Evolutionary conservation across 2,329 filamentous ascomycete genomes (phyloP).

Genomic region (Dryadomyces quercivorus): DNA sequence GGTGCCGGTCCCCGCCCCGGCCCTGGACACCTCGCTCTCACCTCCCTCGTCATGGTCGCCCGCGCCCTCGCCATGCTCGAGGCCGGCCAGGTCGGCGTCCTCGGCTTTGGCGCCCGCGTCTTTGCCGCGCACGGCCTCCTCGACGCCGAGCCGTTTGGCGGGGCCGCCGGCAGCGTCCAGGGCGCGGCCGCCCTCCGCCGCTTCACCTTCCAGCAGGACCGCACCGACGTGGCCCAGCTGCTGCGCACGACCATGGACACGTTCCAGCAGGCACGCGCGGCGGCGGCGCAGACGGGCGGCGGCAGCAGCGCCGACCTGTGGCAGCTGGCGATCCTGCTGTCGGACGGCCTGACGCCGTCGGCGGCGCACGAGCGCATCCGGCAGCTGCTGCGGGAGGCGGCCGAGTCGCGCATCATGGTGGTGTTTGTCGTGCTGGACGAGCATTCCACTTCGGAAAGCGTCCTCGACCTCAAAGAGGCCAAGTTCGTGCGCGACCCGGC

Average conservation of each 20-base stretch:
- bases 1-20: background rate
- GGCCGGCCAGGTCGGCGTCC: constrained; percentile 80
- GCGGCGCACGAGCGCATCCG: constrained; percentile 71
- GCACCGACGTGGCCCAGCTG: constrained; percentile 74
- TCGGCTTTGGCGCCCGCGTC: constrained; percentile 78
- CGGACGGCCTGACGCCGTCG: constrained; percentile 80
- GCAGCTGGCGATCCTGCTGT: constrained; percentile 90
- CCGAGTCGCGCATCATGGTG: constrained; percentile 92
- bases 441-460: constrained; percentile 40
- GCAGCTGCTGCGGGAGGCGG: constrained; percentile 70
- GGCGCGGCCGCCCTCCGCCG: constrained; percentile 64
- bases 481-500: constrained; percentile 57
- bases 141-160: constrained; percentile 53
- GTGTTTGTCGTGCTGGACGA: constrained; percentile 95
- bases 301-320: constrained; percentile 60
- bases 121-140: constrained; percentile 79
- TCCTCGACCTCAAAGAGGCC: constrained; percentile 80
- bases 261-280: constrained; percentile 64
- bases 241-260: constrained; percentile 66
- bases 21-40: constrained; percentile 65
- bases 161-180: constrained; percentile 17
- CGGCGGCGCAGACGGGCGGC: constrained; percentile 28
- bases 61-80: constrained; percentile 85
- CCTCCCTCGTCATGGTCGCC: constrained; percentile 85
- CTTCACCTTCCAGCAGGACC: constrained; percentile 74